These are phyloP conservation scores for Metschnikowia bowlesiae DNA, from an alignment of 805 yeast species.

Conservation along the genomic window DNA sequence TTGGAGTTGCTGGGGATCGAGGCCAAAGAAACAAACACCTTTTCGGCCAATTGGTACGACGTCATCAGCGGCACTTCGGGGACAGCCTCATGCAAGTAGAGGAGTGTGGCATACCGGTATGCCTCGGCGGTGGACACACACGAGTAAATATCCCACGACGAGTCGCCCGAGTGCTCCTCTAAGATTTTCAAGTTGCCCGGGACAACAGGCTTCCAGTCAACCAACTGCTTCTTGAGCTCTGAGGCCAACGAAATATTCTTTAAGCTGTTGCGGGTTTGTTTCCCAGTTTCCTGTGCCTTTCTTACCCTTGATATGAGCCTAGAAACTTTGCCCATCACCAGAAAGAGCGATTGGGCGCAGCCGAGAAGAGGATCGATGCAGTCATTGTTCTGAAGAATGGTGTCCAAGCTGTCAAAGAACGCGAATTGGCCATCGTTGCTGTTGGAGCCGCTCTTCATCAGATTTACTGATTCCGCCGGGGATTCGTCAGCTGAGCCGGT, in stretches of 20 bases:
- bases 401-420: constrained; percentile 39
- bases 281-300: constrained; percentile 22
- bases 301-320: constrained; percentile 49
- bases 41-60: constrained; percentile 55
- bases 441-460: constrained; percentile 10
- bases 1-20: constrained; percentile 58
- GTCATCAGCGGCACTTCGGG: constrained; percentile 59
- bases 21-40: constrained; percentile 54
- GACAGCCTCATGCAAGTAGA: constrained; percentile 65
- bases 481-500: constrained; percentile 5
- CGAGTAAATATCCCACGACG: constrained; percentile 51
- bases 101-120: constrained; percentile 53
- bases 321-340: constrained; percentile 62
- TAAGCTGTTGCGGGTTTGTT: constrained; percentile 35
- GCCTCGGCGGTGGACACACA: constrained; percentile 70
- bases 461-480: constrained; percentile 22
- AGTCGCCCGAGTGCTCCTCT: constrained; percentile 12
- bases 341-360: constrained; percentile 60
- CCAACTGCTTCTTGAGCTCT: constrained; percentile 47
- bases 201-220: constrained; percentile 53
- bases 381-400: constrained; percentile 31
- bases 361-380: constrained; percentile 64
- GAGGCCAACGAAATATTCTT: constrained; percentile 52
- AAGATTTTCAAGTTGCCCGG: constrained; percentile 35
- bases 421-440: constrained; percentile 14